Evolutionary conservation across 2,329 filamentous ascomycete genomes (phyloP), one percentile per base, ranked within the genome.

Genomic region (Xylariaceae sp.): DNA sequence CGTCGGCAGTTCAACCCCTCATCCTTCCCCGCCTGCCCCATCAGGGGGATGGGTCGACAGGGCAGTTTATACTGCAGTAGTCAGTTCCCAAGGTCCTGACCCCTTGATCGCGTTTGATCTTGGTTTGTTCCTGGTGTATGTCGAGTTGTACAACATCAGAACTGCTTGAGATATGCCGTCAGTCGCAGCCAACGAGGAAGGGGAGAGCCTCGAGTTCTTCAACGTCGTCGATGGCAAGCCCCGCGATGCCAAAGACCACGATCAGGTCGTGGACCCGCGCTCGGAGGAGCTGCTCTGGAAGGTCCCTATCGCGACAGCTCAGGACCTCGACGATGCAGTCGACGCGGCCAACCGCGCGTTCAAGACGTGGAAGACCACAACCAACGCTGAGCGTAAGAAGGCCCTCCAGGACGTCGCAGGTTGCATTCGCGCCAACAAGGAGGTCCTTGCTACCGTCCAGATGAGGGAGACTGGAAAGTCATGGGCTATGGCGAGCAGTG

Each of bases 401-500:
- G 48, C 57, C 10, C 49, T 70, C 6, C 49, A 53, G 23, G 58
- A 59, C 31, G 54, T 68, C 17, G 58, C 60, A 23, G 58, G 64
- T 11, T 51, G 57, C 9, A 48, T 72, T 14, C 47, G 56, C 22
- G 50, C 55, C 4, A 57, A 70, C 28, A 49, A 56, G 5, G 55
- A 63, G 1, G 60, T 67, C 31, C 55, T 76, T 30, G 51, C 58
- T 11, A 57, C 59, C 23, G 53, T 73, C 8, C 50, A 73, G 24
- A 60, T 59, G 44, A 58, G 55, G 33, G 70, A 73, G 51, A 67
- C 65, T 16, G 70, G 71, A n/a, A 74, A 74, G 49, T 70, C 70
- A 5, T 44, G 31, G 22, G 38, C 58, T 15, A 51, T 63, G 51
- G 60, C 60, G 12, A 46, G 50, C 23, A 51, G 58, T n/a, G 61